A percentile compares a stretch with the other conserved stretches of the same genome.
Evolutionary conservation across 2,329 filamentous ascomycete species (phyloP).

Genomic region (Delphinella strobiligena): DNA sequence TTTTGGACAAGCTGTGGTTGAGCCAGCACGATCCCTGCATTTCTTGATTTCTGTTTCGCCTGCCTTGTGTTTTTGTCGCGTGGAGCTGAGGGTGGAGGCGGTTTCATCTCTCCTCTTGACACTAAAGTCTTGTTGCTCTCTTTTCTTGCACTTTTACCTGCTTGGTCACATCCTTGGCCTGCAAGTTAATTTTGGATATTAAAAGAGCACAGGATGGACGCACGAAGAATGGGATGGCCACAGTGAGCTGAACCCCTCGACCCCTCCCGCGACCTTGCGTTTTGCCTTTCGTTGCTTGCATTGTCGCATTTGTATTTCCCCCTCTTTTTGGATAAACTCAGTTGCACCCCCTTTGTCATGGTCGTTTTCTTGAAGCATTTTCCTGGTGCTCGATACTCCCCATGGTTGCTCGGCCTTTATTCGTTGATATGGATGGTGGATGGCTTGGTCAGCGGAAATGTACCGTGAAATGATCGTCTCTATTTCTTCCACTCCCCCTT

Average conservation of each 20-base stretch:
- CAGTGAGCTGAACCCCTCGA: background rate
- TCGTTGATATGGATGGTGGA: too few species aligned
- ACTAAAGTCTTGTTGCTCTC: too few species aligned
- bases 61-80: too few species aligned
- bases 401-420: too few species aligned
- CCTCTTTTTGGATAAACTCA: background rate
- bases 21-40: too few species aligned
- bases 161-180: background rate
- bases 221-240: background rate
- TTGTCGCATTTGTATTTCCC: background rate
- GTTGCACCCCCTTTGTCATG: background rate
- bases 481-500: too few species aligned
- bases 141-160: background rate
- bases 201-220: background rate
- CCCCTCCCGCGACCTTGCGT: background rate
- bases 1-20: too few species aligned
- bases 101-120: too few species aligned
- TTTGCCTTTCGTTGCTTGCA: background rate
- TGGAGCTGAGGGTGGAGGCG: too few species aligned
- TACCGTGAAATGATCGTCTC: too few species aligned
- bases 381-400: slow-evolving; percentile 3
- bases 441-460: too few species aligned
- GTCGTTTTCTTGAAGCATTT: slow-evolving; percentile 1
- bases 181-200: background rate
- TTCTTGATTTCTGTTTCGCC: too few species aligned